Evolutionary conservation across 225 moss, liverwort and hornwort genomes (phyloP), one percentile per base, ranked within the genome.

Genomic region (Neckera pumila): DNA sequence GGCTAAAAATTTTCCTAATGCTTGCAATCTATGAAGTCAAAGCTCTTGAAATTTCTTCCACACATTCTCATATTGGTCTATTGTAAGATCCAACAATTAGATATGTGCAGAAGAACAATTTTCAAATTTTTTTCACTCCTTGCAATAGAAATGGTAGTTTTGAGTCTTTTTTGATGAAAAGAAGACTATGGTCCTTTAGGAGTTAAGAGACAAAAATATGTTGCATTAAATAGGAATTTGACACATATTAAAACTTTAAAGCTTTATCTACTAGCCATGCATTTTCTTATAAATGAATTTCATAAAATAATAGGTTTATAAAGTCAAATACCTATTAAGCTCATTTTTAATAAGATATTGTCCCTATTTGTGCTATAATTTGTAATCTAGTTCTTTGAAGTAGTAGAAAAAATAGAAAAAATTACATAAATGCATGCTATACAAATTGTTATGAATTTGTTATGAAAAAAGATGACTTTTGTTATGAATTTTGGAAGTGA

Each of bases 101-200:
- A 16, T 27, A 43, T 43, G 27, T 71, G 26, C 2, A 14, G 16
- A 71, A 27, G 27, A 71, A 16, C 5, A 43, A 43, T 26, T 15
- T 42, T 23, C 2, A 27, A 71, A 26, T 8, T 4, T 16, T 42
- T 53, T 16, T 71, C n/a, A 3, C 3, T 15, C 5, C 42, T 42
- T 71, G 42, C 4, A 42, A 43, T 27, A 27, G 9, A 25, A 15
- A 42, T 27, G 27, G 1, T 0, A 42, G 3, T 71, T 26, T 42
- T 42, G 5, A 27, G 16, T 42, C 3, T 28, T 28, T 72, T 40
- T 38, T 69, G 34, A 7, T 0, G 1, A 40, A 38, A 36, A n/a
- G 2, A 12, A 40, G 21, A 3, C 1, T 0, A 3, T n/a, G 5
- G 40, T 25, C 25, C 5, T 5, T 2, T 38, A 14, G 1, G 0